A percentile compares a stretch with the other conserved stretches of the same genome.
These are phyloP conservation scores for Alternaria atra DNA, from an alignment of 2,329 filamentous ascomycete genomes.

Conservation along the genomic window DNA sequence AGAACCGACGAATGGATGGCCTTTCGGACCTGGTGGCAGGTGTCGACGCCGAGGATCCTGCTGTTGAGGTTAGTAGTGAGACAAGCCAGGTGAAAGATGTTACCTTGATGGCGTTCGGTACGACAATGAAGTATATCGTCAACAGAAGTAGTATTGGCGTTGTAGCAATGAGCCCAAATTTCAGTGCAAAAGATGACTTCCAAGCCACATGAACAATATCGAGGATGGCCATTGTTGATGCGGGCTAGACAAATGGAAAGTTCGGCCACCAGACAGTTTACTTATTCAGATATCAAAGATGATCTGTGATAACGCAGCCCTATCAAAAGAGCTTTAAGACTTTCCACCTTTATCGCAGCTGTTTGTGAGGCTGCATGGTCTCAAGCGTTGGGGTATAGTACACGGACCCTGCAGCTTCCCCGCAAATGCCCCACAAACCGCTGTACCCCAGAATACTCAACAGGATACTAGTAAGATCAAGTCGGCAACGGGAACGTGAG, in stretches of 20 bases:
- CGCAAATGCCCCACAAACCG: slow-evolving; percentile 15
- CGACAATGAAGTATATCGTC: slow-evolving; percentile 38
- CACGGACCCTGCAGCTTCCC: slow-evolving; percentile 7
- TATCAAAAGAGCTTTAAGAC: background rate
- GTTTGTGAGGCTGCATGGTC: background rate
- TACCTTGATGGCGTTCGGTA: slow-evolving; percentile 45
- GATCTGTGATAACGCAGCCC: accelerated
- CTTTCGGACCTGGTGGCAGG: slow-evolving; percentile 52
- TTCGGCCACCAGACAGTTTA: background rate
- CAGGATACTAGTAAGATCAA: background rate
- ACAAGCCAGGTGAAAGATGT: background rate
- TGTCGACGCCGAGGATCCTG: slow-evolving; percentile 45
- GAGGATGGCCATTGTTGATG: slow-evolving; percentile 18
- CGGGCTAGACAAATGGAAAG: background rate
- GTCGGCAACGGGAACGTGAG: background rate
- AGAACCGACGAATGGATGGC: slow-evolving; percentile 53
- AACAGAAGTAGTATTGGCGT: slow-evolving; percentile 32
- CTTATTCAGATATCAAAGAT: background rate
- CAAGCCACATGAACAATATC: slow-evolving; percentile 9
- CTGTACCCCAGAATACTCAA: background rate
- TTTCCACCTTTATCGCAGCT: background rate
- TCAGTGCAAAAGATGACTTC: slow-evolving; percentile 19
- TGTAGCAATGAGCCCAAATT: slow-evolving; percentile 20
- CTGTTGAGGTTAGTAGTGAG: slow-evolving; percentile 3
- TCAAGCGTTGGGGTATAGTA: slow-evolving; percentile 5